These are phyloP conservation scores for Chaetoceros muelleri DNA, from an alignment of 108 stramenopile species.

Conservation along the genomic window DNA sequence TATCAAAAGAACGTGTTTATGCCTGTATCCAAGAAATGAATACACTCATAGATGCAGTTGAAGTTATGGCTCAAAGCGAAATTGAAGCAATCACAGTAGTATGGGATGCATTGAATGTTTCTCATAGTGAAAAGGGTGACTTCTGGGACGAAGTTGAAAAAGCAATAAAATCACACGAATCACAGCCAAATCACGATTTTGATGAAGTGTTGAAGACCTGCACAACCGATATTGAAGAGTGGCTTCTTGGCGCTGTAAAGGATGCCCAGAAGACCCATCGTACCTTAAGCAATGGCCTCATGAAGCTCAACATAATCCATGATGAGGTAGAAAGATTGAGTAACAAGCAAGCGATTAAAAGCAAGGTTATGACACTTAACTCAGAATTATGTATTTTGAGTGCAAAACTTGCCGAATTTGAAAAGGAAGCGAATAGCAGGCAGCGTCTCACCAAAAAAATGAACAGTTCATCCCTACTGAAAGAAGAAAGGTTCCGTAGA, in stretches of 20 bases:
- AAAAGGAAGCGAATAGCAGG: constrained; percentile 58
- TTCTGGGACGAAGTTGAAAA: constrained; percentile 61
- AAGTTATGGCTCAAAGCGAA: constrained; percentile 74
- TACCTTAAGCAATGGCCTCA: constrained; percentile 30
- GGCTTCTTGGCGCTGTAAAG: constrained; percentile 33
- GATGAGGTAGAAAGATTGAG: constrained; percentile 61
- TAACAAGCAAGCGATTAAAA: constrained; percentile 67
- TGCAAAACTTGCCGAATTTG: constrained; percentile 62
- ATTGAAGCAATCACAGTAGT: constrained; percentile 76
- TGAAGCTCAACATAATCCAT: constrained; percentile 65
- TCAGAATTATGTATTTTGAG: constrained; percentile 63
- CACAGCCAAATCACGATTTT: constrained; percentile 20
- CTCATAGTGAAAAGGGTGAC: constrained; percentile 30
- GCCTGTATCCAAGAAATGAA: constrained; percentile 74
- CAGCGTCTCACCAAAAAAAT: constrained; percentile 57
- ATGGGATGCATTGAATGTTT: constrained; percentile 70
- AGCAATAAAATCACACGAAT: constrained; percentile 6
- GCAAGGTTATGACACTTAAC: constrained; percentile 64
- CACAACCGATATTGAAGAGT: constrained; percentile 37
- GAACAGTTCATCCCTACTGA: constrained; percentile 44
- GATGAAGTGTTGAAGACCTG: constrained; percentile 14
- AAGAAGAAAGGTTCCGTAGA: constrained; percentile 72
- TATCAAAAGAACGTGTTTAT: constrained; percentile 56
- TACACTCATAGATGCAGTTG: constrained; percentile 48
- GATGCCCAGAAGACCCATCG: constrained; percentile 28